Evolutionary conservation across 2,329 filamentous ascomycete species (phyloP).

Genomic region (Plectosphaerella sp.): DNA sequence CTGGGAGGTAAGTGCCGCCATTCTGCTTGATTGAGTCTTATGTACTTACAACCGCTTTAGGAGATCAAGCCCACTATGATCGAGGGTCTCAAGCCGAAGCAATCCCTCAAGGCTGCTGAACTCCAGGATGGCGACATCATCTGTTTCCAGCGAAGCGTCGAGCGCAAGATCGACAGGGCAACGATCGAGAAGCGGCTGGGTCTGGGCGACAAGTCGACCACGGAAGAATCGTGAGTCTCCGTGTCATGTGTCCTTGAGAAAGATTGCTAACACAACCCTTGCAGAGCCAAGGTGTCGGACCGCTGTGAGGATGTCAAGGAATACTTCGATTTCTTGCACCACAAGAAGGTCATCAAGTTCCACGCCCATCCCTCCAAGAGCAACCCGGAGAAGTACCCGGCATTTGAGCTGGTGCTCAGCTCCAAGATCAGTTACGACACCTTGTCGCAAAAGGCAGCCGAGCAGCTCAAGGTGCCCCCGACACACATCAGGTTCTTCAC

Average conservation of each 20-base stretch:
- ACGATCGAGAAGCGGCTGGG: constrained; percentile 33
- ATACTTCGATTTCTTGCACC: constrained; percentile 91
- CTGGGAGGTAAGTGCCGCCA: constrained; percentile 59
- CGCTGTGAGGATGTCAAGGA: constrained; percentile 68
- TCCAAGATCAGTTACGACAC: constrained; percentile 88
- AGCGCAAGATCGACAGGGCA: constrained; percentile 37
- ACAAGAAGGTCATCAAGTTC: constrained; percentile 77
- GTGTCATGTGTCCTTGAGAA: background rate
- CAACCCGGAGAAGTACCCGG: constrained; percentile 53
- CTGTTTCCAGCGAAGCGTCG: constrained; percentile 73
- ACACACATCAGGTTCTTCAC: constrained; percentile 92
- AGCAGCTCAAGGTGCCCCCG: constrained; percentile 69
- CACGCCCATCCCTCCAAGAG: constrained; percentile 58
- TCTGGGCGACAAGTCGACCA: constrained; percentile 29
- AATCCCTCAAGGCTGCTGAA: constrained; percentile 84
- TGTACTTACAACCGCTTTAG: constrained; percentile 21
- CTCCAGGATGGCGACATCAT: constrained; percentile 97
- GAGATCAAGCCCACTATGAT: constrained; percentile 99
- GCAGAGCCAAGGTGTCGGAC: constrained; percentile 36
- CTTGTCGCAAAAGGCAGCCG: constrained; percentile 76
- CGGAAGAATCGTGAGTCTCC: constrained; percentile 26
- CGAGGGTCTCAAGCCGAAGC: constrained; percentile 86
- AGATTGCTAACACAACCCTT: background rate
- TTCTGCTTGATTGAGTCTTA: constrained; percentile 2
- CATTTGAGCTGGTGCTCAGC: constrained; percentile 75